Percentiles rank a stretch among this genome's conserved stretches.
phyloP scores from a whole-genome alignment of 768 basidiomycete species.

The Rhodotorula kratochvilovae region DNA sequence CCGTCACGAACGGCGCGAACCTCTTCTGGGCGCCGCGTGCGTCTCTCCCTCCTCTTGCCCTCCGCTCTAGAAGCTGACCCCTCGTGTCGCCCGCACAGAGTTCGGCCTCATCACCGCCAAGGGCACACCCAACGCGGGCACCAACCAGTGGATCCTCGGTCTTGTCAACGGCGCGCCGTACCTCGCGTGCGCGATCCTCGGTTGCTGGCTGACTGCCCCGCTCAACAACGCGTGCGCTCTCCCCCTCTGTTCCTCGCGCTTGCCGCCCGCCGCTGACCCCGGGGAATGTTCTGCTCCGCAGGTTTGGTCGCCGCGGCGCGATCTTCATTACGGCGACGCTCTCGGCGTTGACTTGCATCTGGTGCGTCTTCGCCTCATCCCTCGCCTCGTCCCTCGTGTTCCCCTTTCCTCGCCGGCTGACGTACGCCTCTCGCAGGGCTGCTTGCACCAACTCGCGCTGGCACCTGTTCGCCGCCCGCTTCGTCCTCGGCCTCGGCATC shows the following conservation, averaged over 20 bases:
- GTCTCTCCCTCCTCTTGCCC: not conserved
- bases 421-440: not conserved
- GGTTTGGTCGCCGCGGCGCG: conserved; percentile 55
- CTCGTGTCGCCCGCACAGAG: not conserved
- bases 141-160: conserved; percentile 51
- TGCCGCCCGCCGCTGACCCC: not conserved
- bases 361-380: conserved; percentile 47
- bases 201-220: conserved; percentile 40
- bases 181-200: conserved; percentile 49
- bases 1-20: conserved; percentile 36
- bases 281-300: not conserved
- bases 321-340: conserved; percentile 36
- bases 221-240: conserved; percentile 33
- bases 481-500: conserved; percentile 26
- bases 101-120: conserved; percentile 5
- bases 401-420: not conserved
- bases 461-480: conserved; percentile 15
- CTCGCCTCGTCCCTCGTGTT: too few species aligned
- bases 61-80: not conserved
- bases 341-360: conserved; percentile 27
- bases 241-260: not conserved
- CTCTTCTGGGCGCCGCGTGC: conserved; percentile 12
- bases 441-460: not conserved
- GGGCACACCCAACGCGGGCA: not conserved
- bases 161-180: conserved; percentile 57